Evolutionary conservation across 441 rosid genomes (phyloP), one percentile per base, ranked within the genome.

Genomic region (Viola pubescens): DNA sequence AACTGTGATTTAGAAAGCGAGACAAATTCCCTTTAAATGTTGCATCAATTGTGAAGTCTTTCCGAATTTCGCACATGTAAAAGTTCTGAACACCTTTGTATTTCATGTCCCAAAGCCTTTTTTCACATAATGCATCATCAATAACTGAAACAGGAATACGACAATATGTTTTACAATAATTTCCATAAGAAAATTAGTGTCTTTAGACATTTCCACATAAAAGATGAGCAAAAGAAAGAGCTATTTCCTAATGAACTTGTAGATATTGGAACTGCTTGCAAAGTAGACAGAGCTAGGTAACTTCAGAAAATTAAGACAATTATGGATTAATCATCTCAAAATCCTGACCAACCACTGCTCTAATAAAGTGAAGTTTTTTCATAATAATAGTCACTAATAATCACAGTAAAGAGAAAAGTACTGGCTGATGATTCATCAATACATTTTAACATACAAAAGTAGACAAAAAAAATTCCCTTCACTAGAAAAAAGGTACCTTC

Each of bases 101-200:
- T 71, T 92, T 92, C 98, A 92, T 87, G 78, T 92, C 92, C 98
- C 98, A 92, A 43, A 92, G 90, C 83, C 98, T 87, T 80, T 80
- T 68, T 82, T 84, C 96, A 60, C 98, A 89, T 26, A 71, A 58
- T 65, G 90, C 91, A 73, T 92, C 96, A 69, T 81, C 78, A 71
- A 92, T 89, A 48, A 92, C 98, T 92, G 91, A 60, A 78, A 74
- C 58, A 58, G 56, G 54, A 65, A 55, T 53, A 68, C 39, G 34
- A 58, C 56, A 54, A 10, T 50, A 42, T 43, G 45, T 51, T 38
- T 16, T 50, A 38, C 48, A 26, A 26, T 26, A 26, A 2, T 26
- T 26, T 26, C 34, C 2, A 26, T 26, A 26, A 26, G 34, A 26
- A 26, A 26, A 26, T 26, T 26, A 26, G 34, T 26, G 3, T 26